Evolutionary conservation across 164 flowering plant genomes (phyloP).

Genomic region (Warburgia ugandensis): DNA sequence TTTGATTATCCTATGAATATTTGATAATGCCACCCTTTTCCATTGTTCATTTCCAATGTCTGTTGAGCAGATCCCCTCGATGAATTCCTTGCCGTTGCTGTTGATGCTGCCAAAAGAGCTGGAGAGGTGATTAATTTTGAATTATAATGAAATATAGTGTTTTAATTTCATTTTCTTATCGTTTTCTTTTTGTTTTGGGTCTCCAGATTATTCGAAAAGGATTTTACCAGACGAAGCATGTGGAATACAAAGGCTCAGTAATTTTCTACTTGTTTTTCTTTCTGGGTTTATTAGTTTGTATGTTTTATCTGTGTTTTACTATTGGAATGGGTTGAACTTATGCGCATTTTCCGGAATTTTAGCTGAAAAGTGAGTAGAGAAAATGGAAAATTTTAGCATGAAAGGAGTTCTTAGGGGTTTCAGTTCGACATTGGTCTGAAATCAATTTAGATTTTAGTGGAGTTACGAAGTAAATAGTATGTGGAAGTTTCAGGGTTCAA

Average conservation of each 20-base stretch:
- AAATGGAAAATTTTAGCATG: neutral
- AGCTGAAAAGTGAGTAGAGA: neutral
- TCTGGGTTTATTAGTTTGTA: neutral
- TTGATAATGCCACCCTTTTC: no score
- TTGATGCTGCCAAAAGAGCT: slow-evolving; percentile 80
- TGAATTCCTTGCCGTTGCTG: slow-evolving; percentile 52
- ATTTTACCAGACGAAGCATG: slow-evolving; percentile 61
- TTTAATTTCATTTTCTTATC: neutral
- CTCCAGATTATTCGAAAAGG: slow-evolving; percentile 68
- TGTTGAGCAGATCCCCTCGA: slow-evolving; percentile 34
- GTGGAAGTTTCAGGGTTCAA: no score
- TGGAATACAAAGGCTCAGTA: slow-evolving; percentile 72
- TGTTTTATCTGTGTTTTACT: neutral
- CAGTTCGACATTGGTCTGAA: neutral
- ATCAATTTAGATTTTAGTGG: neutral
- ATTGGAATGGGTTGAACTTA: neutral
- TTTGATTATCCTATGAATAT: no score
- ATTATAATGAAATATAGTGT: neutral
- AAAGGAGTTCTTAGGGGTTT: neutral
- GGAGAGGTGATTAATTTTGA: slow-evolving; percentile 50
- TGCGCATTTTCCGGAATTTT: neutral
- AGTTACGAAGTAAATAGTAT: no score
- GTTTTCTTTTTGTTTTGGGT: neutral
- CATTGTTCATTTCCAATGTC: no score
- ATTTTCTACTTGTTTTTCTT: neutral